Evolutionary conservation across 208 protist genomes (phyloP), one percentile per base, ranked within the genome.

Genomic region (Trypanosoma vivax): DNA sequence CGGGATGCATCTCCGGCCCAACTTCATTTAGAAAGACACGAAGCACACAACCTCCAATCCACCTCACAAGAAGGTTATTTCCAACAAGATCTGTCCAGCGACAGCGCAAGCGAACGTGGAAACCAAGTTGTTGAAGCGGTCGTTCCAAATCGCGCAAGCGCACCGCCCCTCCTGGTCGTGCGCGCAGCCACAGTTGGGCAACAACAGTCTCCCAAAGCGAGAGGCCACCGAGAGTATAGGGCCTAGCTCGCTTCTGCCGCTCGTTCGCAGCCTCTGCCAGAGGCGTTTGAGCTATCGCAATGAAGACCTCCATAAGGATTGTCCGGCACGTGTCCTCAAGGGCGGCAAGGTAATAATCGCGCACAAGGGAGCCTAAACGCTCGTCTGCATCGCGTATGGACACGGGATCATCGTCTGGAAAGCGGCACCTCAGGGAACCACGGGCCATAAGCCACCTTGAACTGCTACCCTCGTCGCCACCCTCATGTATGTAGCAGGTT

Each of bases 121-220:
- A 54, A 4, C 40, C 41, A 28, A 65, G 50, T 25, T 65, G 50
- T 25, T 65, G 59, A 19, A 28, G 52, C 7, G 31, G 41, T 2
- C 59, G 59, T 34, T 57, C 50, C 24, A 65, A n/a, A 9, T 65
- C 59, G 10, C 59, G 59, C 27, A 65, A 43, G 13, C 33, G 50
- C 33, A 65, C 59, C 10, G 10, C 24, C 9, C 10, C 24, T 18
- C 50, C 42, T 23, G 35, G 25, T 1, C 3, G 7, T n/a, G 9
- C 40, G 1, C 24, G 39, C 11, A 40, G 5, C 59, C 59, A 65
- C 13, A 65, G 24, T 10, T 1, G 41, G 1, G 14, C 2, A 18
- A 65, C 13, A 18, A 65, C 16, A 2, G 59, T 19, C 16, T 46
- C 4, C 59, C 59, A 65, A 0, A 65, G n/a, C 21, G 19, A 6